A percentile compares a stretch with the other conserved stretches of the same genome.
These are phyloP conservation scores for Leccinum boreale DNA, from an alignment of 768 basidiomycete genomes.

Conservation along the genomic window DNA sequence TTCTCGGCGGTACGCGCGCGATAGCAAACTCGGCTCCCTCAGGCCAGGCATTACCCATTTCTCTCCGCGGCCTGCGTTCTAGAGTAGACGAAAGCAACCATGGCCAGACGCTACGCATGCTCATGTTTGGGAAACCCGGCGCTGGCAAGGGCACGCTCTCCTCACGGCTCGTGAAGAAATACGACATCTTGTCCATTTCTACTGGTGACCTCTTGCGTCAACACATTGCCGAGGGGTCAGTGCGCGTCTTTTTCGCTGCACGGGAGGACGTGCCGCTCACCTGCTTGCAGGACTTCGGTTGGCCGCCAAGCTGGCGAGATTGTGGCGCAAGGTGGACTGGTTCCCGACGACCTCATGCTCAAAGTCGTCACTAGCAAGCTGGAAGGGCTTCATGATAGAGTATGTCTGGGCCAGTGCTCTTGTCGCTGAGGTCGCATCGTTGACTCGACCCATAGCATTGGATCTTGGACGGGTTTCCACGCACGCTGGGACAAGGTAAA, in stretches of 20 bases:
- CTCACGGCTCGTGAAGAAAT: slow-evolving; percentile 71
- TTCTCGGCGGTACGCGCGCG: slow-evolving; percentile 20
- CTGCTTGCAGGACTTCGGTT: slow-evolving; percentile 53
- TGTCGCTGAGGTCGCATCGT: neutral
- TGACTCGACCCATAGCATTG: slow-evolving; percentile 55
- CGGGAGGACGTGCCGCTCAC: neutral
- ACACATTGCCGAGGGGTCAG: slow-evolving; percentile 63
- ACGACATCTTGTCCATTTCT: slow-evolving; percentile 73
- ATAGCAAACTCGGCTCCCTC: slow-evolving; percentile 30
- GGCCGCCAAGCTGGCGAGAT: slow-evolving; percentile 74
- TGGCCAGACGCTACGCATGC: slow-evolving; percentile 40
- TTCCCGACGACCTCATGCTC: slow-evolving; percentile 80
- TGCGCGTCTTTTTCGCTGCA: neutral
- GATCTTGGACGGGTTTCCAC: slow-evolving; percentile 92
- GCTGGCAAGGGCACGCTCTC: slow-evolving; percentile 85
- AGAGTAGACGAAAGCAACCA: slow-evolving; percentile 23
- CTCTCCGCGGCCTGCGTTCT: slow-evolving; percentile 42
- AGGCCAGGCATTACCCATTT: slow-evolving; percentile 49
- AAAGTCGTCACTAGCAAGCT: slow-evolving; percentile 73
- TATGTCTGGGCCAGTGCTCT: slow-evolving; percentile 24
- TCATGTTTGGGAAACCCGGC: slow-evolving; percentile 62
- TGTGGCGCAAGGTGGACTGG: slow-evolving; percentile 72
- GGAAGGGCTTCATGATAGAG: slow-evolving; percentile 62
- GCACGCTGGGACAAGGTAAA: slow-evolving; percentile 80
- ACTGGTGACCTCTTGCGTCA: slow-evolving; percentile 84